A percentile compares a stretch with the other conserved stretches of the same genome.
Evolutionary conservation across 768 basidiomycete genomes (phyloP).

Genomic region (Xerocomus potaroensis): DNA sequence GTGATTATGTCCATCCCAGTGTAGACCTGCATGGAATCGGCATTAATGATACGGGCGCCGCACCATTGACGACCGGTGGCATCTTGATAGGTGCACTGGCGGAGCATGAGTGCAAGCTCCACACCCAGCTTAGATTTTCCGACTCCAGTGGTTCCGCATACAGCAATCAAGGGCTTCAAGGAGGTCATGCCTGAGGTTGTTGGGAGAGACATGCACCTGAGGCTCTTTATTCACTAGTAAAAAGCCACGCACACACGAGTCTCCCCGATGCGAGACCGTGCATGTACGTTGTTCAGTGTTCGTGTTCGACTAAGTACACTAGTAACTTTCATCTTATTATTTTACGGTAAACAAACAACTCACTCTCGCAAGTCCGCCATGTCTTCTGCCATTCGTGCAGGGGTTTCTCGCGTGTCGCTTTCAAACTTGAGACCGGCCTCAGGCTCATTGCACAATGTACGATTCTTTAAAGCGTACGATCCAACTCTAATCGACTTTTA

Average conservation of each 20-base stretch:
- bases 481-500: constrained; percentile 6
- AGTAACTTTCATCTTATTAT: no score
- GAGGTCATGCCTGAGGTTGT: constrained; percentile 24
- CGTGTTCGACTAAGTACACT: no score
- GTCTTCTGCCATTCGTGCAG: constrained; percentile 34
- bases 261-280: neutral
- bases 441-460: constrained; percentile 65
- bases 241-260: no score
- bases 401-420: constrained; percentile 47
- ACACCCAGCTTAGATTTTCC: constrained; percentile 93
- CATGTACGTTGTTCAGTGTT: no score
- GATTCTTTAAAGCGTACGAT: constrained; percentile 8
- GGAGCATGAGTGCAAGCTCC: constrained; percentile 68
- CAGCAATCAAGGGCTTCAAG: constrained; percentile 66
- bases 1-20: constrained; percentile 88
- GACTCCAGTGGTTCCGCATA: constrained; percentile 93
- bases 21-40: constrained; percentile 98
- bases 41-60: constrained; percentile 81
- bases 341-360: neutral
- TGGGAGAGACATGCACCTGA: neutral
- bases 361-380: constrained; percentile 16
- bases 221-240: neutral
- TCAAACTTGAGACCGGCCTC: constrained; percentile 69
- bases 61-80: constrained; percentile 39
- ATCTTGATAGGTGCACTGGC: constrained; percentile 26